A percentile compares a stretch with the other conserved stretches of the same genome.
These are phyloP conservation scores for Helotiales sp. DNA, from an alignment of 2,329 filamentous ascomycete genomes.

Conservation along the genomic window DNA sequence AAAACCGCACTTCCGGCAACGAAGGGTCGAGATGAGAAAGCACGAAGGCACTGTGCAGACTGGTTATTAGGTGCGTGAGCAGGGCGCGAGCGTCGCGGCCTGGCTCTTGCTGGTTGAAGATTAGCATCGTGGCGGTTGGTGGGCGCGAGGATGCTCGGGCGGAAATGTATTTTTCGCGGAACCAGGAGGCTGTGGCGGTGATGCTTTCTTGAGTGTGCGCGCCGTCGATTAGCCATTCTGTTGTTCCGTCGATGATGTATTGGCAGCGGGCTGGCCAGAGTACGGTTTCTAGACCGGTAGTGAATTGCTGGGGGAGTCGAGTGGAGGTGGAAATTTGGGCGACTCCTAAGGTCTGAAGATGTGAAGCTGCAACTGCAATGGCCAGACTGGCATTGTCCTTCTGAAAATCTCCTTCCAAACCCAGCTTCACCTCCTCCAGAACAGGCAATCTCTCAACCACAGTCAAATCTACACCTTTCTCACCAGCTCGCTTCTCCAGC, in stretches of 20 bases:
- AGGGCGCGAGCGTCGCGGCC: slow-evolving; percentile 75
- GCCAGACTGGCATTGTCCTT: slow-evolving; percentile 64
- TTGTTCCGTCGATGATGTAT: slow-evolving; percentile 56
- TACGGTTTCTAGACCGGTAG: slow-evolving; percentile 73
- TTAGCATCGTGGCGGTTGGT: slow-evolving; percentile 54
- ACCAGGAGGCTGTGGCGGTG: slow-evolving; percentile 80
- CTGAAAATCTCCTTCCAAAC: slow-evolving; percentile 60
- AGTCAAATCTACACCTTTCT: slow-evolving; percentile 30
- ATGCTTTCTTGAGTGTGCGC: slow-evolving; percentile 93
- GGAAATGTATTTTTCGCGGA: slow-evolving; percentile 53
- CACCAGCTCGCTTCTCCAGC: slow-evolving; percentile 61
- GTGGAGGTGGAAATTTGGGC: slow-evolving; percentile 1
- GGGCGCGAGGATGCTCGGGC: slow-evolving; percentile 2
- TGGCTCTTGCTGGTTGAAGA: slow-evolving; percentile 96
- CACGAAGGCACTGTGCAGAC: slow-evolving; percentile 47
- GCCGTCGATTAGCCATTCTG: slow-evolving; percentile 90
- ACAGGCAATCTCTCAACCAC: slow-evolving; percentile 37
- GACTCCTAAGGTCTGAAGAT: slow-evolving; percentile 49
- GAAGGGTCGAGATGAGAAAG: background rate
- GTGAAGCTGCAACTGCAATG: slow-evolving; percentile 57
- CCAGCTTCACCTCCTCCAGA: slow-evolving; percentile 51
- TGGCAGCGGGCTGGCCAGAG: slow-evolving; percentile 81
- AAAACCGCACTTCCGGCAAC: background rate
- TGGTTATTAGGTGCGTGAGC: slow-evolving; percentile 64
- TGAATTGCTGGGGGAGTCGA: slow-evolving; percentile 64